Percentiles rank a stretch among this genome's conserved stretches.
Conservation (phyloP, 805 yeast genomes). For the Pichia rugopelliculosa region DNA sequence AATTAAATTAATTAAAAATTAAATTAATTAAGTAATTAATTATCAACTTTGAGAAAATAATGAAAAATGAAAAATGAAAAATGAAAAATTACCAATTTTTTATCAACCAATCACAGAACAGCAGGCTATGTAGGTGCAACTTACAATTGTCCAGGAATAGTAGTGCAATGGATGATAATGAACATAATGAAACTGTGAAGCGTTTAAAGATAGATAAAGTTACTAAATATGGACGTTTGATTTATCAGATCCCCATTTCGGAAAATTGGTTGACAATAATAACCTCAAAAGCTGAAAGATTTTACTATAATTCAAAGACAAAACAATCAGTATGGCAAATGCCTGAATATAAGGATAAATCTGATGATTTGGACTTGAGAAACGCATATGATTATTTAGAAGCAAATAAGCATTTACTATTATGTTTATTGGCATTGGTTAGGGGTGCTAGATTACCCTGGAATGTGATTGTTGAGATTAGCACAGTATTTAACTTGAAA, state of each 20-base stretch:
- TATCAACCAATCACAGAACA: too few relatives aligned
- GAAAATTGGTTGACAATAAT: conserved; percentile 19
- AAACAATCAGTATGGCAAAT: conserved; percentile 21
- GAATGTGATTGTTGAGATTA: not conserved
- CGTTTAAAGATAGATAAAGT: not conserved
- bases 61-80: too few relatives aligned
- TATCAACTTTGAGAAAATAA: too few relatives aligned
- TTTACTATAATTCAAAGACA: conserved; percentile 13
- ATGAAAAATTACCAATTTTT: too few relatives aligned
- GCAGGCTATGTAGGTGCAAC: too few relatives aligned
- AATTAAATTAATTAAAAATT: too few relatives aligned
- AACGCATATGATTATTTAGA: conserved; percentile 8
- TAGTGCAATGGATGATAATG: not conserved
- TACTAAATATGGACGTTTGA: not conserved
- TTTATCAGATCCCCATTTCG: conserved; percentile 13
- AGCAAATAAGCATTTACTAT: conserved; percentile 7
- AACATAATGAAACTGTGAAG: not conserved
- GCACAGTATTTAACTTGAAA: not conserved
- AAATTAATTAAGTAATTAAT: too few relatives aligned
- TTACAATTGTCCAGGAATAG: too few relatives aligned
- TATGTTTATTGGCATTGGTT: conserved; percentile 14
- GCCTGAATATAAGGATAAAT: conserved; percentile 7
- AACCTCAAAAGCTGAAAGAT: conserved; percentile 19
- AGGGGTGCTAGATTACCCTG: conserved; percentile 11
- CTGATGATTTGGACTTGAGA: not conserved